These are phyloP conservation scores for Phytophthora kernoviae DNA, from an alignment of 352 stramenopile genomes.

Conservation along the genomic window DNA sequence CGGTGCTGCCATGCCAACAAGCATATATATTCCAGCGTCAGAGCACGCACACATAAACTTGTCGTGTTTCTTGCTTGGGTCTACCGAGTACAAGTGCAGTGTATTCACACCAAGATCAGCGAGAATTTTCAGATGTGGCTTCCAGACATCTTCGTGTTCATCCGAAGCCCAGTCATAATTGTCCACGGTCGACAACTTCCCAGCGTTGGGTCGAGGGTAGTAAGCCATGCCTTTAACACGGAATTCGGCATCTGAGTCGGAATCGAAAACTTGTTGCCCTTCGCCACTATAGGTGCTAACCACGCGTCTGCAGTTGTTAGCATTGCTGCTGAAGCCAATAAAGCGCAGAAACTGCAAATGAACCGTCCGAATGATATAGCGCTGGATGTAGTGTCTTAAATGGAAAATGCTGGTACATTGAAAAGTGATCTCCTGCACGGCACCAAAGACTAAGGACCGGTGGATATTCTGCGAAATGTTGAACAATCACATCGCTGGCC, in stretches of 20 bases:
- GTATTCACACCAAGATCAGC: slow-evolving; percentile 47
- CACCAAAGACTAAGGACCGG: neutral
- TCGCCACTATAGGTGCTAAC: slow-evolving; percentile 32
- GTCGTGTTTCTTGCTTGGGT: slow-evolving; percentile 51
- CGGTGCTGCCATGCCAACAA: slow-evolving; percentile 50
- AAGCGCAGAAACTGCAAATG: neutral
- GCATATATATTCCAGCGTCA: slow-evolving; percentile 56
- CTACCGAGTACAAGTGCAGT: slow-evolving; percentile 48
- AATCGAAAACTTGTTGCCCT: slow-evolving; percentile 81
- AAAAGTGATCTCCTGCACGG: neutral
- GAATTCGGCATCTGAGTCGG: slow-evolving; percentile 49
- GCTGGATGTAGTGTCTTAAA: too few species aligned
- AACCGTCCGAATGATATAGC: neutral
- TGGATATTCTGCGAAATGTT: neutral
- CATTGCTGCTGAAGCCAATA: neutral
- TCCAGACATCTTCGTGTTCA: slow-evolving; percentile 48
- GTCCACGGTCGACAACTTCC: slow-evolving; percentile 41
- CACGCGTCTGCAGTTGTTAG: slow-evolving; percentile 22
- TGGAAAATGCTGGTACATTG: neutral
- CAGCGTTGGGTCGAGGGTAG: slow-evolving; percentile 51
- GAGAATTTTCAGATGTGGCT: slow-evolving; percentile 37
- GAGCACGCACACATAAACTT: slow-evolving; percentile 63
- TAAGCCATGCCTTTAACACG: slow-evolving; percentile 56
- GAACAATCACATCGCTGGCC: neutral
- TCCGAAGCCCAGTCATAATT: slow-evolving; percentile 53